A percentile compares a stretch with the other conserved stretches of the same genome.
phyloP scores from a whole-genome alignment of 495 filamentous ascomycete genomes.

The Lepidopterella palustris region DNA sequence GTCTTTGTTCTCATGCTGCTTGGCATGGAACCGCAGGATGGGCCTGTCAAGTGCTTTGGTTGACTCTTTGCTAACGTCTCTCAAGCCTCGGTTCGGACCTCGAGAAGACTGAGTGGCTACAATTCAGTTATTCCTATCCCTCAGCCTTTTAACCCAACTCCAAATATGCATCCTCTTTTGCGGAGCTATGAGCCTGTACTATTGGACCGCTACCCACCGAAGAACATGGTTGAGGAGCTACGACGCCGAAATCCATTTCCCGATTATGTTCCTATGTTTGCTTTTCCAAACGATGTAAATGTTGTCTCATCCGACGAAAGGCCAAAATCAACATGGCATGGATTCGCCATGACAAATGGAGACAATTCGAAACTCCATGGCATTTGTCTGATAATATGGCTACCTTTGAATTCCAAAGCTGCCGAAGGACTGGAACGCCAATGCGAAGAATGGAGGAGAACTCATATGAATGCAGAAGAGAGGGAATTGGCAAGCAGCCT shows the following conservation, averaged over 20 bases:
- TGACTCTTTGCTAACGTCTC: conserved; percentile 34
- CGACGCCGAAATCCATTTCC: conserved; percentile 82
- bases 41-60: conserved; percentile 18
- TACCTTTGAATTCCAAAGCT: conserved; percentile 71
- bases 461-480: conserved; percentile 95
- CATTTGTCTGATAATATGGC: conserved; percentile 88
- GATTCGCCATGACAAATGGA: conserved; percentile 92
- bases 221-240: conserved; percentile 71
- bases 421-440: conserved; percentile 84
- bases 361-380: conserved; percentile 90
- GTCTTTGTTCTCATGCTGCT: not conserved
- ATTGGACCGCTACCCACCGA: conserved; percentile 85
- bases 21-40: conserved; percentile 15
- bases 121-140: conserved; percentile 95
- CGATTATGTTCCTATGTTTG: conserved; percentile 98
- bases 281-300: conserved; percentile 95
- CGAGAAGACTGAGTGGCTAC: conserved; percentile 88
- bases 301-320: conserved; percentile 93
- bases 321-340: conserved; percentile 93
- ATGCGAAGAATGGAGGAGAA: conserved; percentile 88
- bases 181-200: conserved; percentile 90
- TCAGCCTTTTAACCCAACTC: conserved; percentile 78
- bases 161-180: conserved; percentile 94
- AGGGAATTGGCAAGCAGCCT: conserved; percentile 88
- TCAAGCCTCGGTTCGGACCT: conserved; percentile 80